Evolutionary conservation across 371 early-diverging fungal species (phyloP).

Genomic region (Lichtheimia ramosa): DNA sequence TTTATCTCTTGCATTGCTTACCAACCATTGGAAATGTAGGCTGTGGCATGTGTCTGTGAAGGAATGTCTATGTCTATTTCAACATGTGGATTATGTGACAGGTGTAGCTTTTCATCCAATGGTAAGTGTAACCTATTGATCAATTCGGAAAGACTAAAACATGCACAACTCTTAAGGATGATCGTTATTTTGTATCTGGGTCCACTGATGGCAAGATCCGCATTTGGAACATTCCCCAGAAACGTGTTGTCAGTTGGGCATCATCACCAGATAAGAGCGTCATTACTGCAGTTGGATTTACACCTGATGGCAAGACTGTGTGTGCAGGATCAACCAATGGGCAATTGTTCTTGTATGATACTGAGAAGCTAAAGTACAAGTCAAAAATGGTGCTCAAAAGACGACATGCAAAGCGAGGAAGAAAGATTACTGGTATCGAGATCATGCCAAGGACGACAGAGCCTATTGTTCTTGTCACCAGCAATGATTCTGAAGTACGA

Average conservation of each 20-base stretch:
- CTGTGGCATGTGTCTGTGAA: slow-evolving; percentile 79
- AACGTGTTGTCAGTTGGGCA: slow-evolving; percentile 75
- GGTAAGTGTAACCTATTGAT: slow-evolving; percentile 18
- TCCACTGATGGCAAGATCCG: slow-evolving; percentile 81
- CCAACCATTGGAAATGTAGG: slow-evolving; percentile 27
- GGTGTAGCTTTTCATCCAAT: slow-evolving; percentile 82
- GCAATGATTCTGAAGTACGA: slow-evolving; percentile 82
- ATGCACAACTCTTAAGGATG: slow-evolving; percentile 54
- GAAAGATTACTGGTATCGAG: slow-evolving; percentile 78
- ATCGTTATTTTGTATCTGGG: slow-evolving; percentile 78
- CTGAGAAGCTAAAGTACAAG: slow-evolving; percentile 74
- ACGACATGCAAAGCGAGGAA: slow-evolving; percentile 52
- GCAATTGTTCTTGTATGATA: slow-evolving; percentile 76
- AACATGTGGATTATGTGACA: slow-evolving; percentile 78
- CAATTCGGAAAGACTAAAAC: not conserved
- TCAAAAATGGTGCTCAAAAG: slow-evolving; percentile 76
- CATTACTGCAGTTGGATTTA: slow-evolving; percentile 81
- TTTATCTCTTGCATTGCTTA: not conserved
- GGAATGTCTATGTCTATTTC: slow-evolving; percentile 78
- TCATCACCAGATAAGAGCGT: slow-evolving; percentile 62
- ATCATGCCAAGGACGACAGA: slow-evolving; percentile 54
- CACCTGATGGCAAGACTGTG: slow-evolving; percentile 64
- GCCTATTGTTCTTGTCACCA: slow-evolving; percentile 67
- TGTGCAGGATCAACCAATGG: slow-evolving; percentile 84
- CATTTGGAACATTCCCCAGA: slow-evolving; percentile 83